These are phyloP conservation scores for Citrus cavaleriei DNA, from an alignment of 345 rosid genomes.

Conservation along the genomic window DNA sequence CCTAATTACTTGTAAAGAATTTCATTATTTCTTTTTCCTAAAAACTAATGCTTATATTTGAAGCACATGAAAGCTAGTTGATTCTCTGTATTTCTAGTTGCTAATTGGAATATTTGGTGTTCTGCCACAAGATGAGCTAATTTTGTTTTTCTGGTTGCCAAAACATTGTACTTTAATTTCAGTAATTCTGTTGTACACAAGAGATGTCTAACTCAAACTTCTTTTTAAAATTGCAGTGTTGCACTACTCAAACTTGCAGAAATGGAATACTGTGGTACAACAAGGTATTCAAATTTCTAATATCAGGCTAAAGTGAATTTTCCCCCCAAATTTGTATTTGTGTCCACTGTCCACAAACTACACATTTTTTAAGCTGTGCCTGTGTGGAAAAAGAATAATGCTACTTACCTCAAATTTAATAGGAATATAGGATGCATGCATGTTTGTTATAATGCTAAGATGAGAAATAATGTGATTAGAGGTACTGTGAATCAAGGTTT, in stretches of 20 bases:
- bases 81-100: background rate
- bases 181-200: background rate
- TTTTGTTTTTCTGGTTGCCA: background rate
- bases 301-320: background rate
- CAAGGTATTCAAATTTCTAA: constrained; percentile 53
- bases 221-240: constrained; percentile 53
- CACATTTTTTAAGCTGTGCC: background rate
- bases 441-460: background rate
- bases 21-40: background rate
- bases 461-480: background rate
- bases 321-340: background rate
- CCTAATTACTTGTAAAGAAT: background rate
- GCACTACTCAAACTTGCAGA: constrained; percentile 78
- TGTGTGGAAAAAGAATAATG: background rate
- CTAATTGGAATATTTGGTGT: background rate
- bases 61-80: background rate
- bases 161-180: background rate
- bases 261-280: constrained; percentile 96
- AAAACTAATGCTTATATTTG: background rate
- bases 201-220: constrained; percentile 4
- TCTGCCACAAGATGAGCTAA: background rate
- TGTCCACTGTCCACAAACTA: too few species aligned
- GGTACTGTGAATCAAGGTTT: background rate
- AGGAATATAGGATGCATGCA: background rate
- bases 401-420: background rate